Percentiles rank a stretch among this genome's conserved stretches.
These are phyloP conservation scores for Solanum microdontum DNA, from an alignment of 257 asterid species.

Conservation along the genomic window DNA sequence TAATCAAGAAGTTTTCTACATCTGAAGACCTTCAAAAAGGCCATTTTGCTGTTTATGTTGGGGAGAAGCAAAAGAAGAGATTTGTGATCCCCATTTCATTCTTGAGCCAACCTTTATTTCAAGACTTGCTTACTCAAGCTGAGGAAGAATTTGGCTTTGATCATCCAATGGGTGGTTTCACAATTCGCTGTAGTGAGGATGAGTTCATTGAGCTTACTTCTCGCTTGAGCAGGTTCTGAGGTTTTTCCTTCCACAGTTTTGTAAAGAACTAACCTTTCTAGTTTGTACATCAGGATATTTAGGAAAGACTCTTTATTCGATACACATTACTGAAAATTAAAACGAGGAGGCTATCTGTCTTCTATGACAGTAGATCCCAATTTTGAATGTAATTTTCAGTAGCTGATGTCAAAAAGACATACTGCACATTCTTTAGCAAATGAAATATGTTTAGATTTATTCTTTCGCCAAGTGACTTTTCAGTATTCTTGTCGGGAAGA, in stretches of 20 bases:
- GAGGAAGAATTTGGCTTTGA: neutral
- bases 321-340: neutral
- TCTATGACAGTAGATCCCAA: neutral
- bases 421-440: neutral
- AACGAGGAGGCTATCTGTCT: neutral
- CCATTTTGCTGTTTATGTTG: conserved; percentile 18
- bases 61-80: conserved; percentile 14
- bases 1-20: neutral
- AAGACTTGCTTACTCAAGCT: neutral
- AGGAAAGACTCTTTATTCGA: neutral
- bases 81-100: conserved; percentile 16
- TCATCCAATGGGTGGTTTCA: conserved; percentile 25
- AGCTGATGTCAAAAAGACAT: neutral
- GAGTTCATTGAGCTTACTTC: conserved; percentile 16
- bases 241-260: neutral
- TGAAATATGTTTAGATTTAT: neutral
- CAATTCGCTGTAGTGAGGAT: conserved; percentile 21
- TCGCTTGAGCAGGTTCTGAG: neutral
- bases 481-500: neutral
- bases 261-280: neutral
- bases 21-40: conserved; percentile 14
- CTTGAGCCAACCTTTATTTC: conserved; percentile 8
- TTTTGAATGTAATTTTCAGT: neutral
- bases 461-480: neutral
- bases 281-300: neutral